Conservation (phyloP, 2,329 filamentous ascomycete genomes). For the Aspergillus sp. region DNA sequence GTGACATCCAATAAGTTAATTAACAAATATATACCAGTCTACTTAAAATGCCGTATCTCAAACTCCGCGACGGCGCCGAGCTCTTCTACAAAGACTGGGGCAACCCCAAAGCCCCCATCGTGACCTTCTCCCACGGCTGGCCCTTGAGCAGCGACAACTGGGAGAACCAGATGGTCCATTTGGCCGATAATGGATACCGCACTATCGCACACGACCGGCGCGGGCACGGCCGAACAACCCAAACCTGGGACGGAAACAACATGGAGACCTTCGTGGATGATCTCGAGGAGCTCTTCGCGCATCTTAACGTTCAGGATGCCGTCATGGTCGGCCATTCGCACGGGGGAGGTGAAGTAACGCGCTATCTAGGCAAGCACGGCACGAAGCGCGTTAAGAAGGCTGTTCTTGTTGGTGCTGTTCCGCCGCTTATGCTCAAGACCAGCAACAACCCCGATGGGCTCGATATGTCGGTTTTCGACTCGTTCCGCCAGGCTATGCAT, state of each 20-base stretch:
- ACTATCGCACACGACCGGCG: slow-evolving; percentile 37
- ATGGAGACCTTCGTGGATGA: slow-evolving; percentile 45
- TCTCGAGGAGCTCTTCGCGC: slow-evolving; percentile 35
- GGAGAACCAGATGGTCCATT: slow-evolving; percentile 42
- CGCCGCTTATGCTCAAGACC: slow-evolving; percentile 39
- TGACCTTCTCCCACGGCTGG: slow-evolving; percentile 44
- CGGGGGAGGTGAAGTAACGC: slow-evolving; percentile 44
- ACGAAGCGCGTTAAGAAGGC: slow-evolving; percentile 40
- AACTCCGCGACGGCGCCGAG: slow-evolving; percentile 38
- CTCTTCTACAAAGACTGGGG: slow-evolving; percentile 49
- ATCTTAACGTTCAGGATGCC: slow-evolving; percentile 35
- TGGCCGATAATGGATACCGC: slow-evolving; percentile 39
- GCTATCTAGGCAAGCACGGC: slow-evolving; percentile 37
- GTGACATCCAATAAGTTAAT: too few relatives aligned
- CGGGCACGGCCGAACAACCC: slow-evolving; percentile 42
- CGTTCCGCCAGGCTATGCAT: slow-evolving; percentile 37
- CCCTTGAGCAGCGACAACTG: slow-evolving; percentile 42
- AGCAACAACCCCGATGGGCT: slow-evolving; percentile 35
- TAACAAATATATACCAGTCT: too few relatives aligned
- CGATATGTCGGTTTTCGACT: slow-evolving; percentile 39
- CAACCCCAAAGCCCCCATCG: slow-evolving; percentile 31
- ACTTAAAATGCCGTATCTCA: slow-evolving; percentile 25
- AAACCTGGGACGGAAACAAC: slow-evolving; percentile 43
- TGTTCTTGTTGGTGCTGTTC: slow-evolving; percentile 39
- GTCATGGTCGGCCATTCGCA: slow-evolving; percentile 43